Evolutionary conservation across 2,329 filamentous ascomycete species (phyloP), one percentile per base, ranked within the genome.

Genomic region (Endothia cerciana): DNA sequence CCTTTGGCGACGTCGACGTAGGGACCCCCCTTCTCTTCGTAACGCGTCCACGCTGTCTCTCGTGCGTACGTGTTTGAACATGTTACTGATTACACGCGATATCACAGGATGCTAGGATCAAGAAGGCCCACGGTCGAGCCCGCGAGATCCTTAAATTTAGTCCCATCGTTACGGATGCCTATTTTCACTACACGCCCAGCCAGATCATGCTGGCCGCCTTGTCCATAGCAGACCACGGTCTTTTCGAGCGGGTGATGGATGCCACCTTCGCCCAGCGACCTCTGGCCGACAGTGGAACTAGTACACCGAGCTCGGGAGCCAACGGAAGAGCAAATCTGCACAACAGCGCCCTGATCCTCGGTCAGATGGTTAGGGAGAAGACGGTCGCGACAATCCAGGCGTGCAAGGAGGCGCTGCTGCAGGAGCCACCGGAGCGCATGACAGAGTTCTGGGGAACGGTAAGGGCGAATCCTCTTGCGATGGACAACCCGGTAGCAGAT

Each of bases 151-250:
- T 96, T 63, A 92, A 92, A 74, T 90, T 89, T 63, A 91, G 92
- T 65, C 91, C 93, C 0, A 81, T 97, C 60, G 85, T 97, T 68
- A 97, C 94, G 33, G 95, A 99, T 73, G 93, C 88, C n/a, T 98
- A 98, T 80, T 97, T 98, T 79, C 90, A 97, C 77, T 98, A 92
- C 79, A 94, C 94, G 0, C 95, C 95, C 0, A 91, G 92, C 30
- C 95, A 99, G 77, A 97, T 98, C 75, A 94, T 94, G 89, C 85
- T 98, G 67, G 90, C 92, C 0, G 89, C 94, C 0, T 79, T 97
- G 36, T 83, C 90, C 17, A 84, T 96, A 61, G 91, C 89, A 0
- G 94, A 98, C 74, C 79, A 82, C 49, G 86, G 84, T 0, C 79
- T 95, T 40, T 74, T 83, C 2, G 82, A 86, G 67, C 75, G 77